phyloP scores from a whole-genome alignment of 2,329 filamentous ascomycete genomes.

The Talaromyces pinophilus region DNA sequence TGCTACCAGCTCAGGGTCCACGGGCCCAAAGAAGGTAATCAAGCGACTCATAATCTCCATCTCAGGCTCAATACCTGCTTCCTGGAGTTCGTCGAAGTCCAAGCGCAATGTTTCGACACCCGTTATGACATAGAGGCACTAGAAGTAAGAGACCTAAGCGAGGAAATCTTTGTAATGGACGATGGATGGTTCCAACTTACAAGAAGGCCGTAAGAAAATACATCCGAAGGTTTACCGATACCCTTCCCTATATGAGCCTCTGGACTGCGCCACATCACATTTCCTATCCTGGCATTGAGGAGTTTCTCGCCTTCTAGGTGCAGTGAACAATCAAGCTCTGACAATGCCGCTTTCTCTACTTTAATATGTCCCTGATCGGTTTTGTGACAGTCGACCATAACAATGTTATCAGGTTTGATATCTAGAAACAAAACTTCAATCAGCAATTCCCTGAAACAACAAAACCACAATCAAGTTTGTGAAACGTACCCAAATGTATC shows the following conservation, averaged over 20 bases:
- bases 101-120: slow-evolving; percentile 30
- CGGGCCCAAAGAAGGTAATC: slow-evolving; percentile 32
- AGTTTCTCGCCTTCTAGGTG: slow-evolving; percentile 22
- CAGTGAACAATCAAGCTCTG: slow-evolving; percentile 23
- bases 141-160: neutral
- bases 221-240: slow-evolving; percentile 19
- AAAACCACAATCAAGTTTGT: too few relatives aligned
- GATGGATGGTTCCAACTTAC: slow-evolving; percentile 10
- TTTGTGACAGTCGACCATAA: slow-evolving; percentile 14
- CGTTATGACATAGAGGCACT: slow-evolving; percentile 32
- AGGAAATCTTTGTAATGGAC: neutral
- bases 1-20: slow-evolving; percentile 31
- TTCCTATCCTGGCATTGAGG: slow-evolving; percentile 22
- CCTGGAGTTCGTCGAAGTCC: slow-evolving; percentile 30
- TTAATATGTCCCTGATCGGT: neutral
- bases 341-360: slow-evolving; percentile 16
- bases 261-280: slow-evolving; percentile 26
- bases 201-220: slow-evolving; percentile 26
- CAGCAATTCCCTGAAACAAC: too few relatives aligned
- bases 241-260: slow-evolving; percentile 23
- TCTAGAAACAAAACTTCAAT: neutral
- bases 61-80: slow-evolving; percentile 30
- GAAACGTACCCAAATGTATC: slow-evolving; percentile 9
- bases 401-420: slow-evolving; percentile 5
- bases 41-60: slow-evolving; percentile 32